These are phyloP conservation scores for Lentinus brumalis DNA, from an alignment of 768 basidiomycete species.

Conservation along the genomic window DNA sequence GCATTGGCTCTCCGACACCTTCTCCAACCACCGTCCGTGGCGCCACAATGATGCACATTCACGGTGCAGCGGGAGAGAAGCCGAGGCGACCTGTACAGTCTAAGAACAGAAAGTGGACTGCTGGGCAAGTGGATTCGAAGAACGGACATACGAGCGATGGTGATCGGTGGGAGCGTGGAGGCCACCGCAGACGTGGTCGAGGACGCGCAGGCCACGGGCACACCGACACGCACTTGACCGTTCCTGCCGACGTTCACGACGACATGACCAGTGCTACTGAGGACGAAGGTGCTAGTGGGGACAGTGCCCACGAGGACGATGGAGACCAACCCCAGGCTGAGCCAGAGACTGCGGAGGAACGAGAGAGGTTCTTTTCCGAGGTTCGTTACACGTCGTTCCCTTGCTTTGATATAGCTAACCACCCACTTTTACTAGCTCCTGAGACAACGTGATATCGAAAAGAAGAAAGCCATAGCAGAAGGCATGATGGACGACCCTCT, in stretches of 20 bases:
- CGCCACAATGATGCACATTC: slow-evolving; percentile 20
- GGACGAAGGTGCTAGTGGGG: slow-evolving; percentile 38
- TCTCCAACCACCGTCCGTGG: not conserved
- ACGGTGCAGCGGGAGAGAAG: slow-evolving; percentile 21
- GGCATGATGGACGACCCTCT: slow-evolving; percentile 89
- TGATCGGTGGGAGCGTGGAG: slow-evolving; percentile 67
- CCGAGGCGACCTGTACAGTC: slow-evolving; percentile 36
- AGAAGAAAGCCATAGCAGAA: slow-evolving; percentile 72
- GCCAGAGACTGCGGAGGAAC: slow-evolving; percentile 61
- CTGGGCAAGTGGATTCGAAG: slow-evolving; percentile 44
- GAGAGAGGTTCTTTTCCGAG: slow-evolving; percentile 72
- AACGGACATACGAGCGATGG: slow-evolving; percentile 43
- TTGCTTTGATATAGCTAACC: slow-evolving; percentile 15
- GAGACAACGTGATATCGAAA: slow-evolving; percentile 71
- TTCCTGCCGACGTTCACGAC: slow-evolving; percentile 27
- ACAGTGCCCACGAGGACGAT: slow-evolving; percentile 31
- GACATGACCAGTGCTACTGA: slow-evolving; percentile 34
- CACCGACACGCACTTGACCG: slow-evolving; percentile 26
- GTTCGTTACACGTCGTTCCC: slow-evolving; percentile 40
- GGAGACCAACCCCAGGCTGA: slow-evolving; percentile 43
- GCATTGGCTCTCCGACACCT: not conserved
- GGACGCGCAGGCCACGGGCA: slow-evolving; percentile 42
- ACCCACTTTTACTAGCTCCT: slow-evolving; percentile 46
- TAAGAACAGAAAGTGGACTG: slow-evolving; percentile 66
- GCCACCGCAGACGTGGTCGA: slow-evolving; percentile 51